phyloP scores from a whole-genome alignment of 2,329 filamentous ascomycete species.

The Metarhizium rileyi region DNA sequence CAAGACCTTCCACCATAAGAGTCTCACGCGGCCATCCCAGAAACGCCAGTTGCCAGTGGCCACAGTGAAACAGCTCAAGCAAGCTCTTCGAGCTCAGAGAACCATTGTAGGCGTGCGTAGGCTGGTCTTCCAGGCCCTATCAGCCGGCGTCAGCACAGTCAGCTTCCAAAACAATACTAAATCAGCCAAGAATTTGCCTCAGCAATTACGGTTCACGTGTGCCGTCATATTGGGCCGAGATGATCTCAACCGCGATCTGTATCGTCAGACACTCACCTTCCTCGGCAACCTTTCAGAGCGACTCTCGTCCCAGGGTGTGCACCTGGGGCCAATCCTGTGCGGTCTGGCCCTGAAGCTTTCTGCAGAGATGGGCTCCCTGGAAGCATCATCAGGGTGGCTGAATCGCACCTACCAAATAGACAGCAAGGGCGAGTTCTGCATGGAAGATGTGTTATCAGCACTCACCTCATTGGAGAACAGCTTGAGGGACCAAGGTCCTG shows the following conservation, averaged over 20 bases:
- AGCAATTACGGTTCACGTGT: slow-evolving; percentile 15
- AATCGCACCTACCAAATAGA: slow-evolving; percentile 11
- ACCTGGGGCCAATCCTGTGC: slow-evolving; percentile 19
- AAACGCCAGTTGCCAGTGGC: neutral
- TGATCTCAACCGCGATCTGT: slow-evolving; percentile 1
- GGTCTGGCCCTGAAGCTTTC: slow-evolving; percentile 22
- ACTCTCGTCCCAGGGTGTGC: slow-evolving; percentile 15
- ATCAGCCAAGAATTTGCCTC: slow-evolving; percentile 8
- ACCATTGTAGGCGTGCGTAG: slow-evolving; percentile 21
- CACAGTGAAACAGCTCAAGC: slow-evolving; percentile 9
- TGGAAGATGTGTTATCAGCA: slow-evolving; percentile 14
- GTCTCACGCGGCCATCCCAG: slow-evolving; percentile 2
- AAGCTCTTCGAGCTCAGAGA: slow-evolving; percentile 13
- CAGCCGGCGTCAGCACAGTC: slow-evolving; percentile 12
- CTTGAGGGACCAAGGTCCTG: neutral
- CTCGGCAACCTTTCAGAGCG: slow-evolving; percentile 31
- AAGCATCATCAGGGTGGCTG: slow-evolving; percentile 17
- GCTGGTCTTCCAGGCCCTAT: slow-evolving; percentile 19
- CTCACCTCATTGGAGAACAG: slow-evolving; percentile 10
- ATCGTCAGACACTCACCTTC: slow-evolving; percentile 21
- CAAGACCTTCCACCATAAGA: slow-evolving; percentile 21
- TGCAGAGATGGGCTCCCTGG: slow-evolving; percentile 15
- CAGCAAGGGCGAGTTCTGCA: neutral
- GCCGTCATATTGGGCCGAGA: slow-evolving; percentile 10
- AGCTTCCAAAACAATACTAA: slow-evolving; percentile 9